A percentile compares a stretch with the other conserved stretches of the same genome.
Conservation (phyloP, 2,329 filamentous ascomycete genomes). For the Aspergillus sp. region DNA sequence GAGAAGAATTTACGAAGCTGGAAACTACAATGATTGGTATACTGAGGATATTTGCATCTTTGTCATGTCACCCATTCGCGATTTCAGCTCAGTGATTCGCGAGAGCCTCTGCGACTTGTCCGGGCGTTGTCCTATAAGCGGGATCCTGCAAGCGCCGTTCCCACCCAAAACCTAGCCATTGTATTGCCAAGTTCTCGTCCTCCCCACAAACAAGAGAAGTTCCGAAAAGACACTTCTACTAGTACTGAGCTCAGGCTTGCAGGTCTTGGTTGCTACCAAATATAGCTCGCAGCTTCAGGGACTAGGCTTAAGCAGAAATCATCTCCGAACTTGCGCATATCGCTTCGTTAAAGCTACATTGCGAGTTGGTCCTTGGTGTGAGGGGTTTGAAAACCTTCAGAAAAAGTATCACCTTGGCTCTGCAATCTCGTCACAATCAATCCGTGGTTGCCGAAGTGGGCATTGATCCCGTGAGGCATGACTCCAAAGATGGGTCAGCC, state of each 20-base stretch:
- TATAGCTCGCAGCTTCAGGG: slow-evolving; percentile 12
- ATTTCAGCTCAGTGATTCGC: slow-evolving; percentile 17
- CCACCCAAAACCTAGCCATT: slow-evolving; percentile 17
- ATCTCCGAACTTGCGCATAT: slow-evolving; percentile 9
- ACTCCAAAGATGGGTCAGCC: neutral
- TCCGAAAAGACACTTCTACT: neutral
- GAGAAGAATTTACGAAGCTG: neutral
- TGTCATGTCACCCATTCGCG: neutral
- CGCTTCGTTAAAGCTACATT: neutral
- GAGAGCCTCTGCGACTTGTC: slow-evolving; percentile 12
- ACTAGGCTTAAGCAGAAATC: slow-evolving; percentile 15
- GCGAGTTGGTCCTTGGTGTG: slow-evolving; percentile 3
- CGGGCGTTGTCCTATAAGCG: slow-evolving; percentile 23
- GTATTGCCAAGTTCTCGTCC: slow-evolving; percentile 7
- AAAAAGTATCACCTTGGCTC: slow-evolving; percentile 14
- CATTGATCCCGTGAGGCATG: slow-evolving; percentile 9
- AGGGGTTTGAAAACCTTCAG: slow-evolving; percentile 1
- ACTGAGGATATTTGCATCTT: slow-evolving; percentile 1
- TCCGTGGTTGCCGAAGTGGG: slow-evolving; percentile 2
- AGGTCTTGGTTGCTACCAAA: slow-evolving; percentile 16
- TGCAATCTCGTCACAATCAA: slow-evolving; percentile 23
- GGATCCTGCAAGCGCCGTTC: slow-evolving; percentile 31
- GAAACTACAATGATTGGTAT: slow-evolving; percentile 1
- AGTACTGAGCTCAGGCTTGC: neutral
- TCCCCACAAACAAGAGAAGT: neutral